Evolutionary conservation across 768 basidiomycete species (phyloP).

Genomic region (Xanthoconium stramineum): DNA sequence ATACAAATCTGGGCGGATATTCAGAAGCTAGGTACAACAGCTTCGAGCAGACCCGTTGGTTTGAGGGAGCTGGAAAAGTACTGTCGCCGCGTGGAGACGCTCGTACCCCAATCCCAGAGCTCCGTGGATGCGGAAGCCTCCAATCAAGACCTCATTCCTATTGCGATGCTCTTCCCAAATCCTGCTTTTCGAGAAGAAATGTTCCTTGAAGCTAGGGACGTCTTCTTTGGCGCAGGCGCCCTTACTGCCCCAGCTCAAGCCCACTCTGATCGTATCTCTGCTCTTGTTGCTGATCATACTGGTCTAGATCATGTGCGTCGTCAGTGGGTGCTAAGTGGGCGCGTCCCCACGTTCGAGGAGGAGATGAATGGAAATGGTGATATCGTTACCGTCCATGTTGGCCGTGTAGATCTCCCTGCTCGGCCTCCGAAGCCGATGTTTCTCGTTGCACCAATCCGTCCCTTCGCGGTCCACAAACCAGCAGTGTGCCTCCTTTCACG

Average conservation of each 20-base stretch:
- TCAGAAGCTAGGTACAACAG: constrained; percentile 45
- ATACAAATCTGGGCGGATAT: constrained; percentile 71
- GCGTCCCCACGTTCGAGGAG: constrained; percentile 62
- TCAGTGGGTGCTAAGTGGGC: constrained; percentile 64
- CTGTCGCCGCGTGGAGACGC: constrained; percentile 64
- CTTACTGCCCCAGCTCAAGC: constrained; percentile 50
- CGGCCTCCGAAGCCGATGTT: constrained; percentile 37
- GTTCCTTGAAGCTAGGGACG: constrained; percentile 82
- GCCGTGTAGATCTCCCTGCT: constrained; percentile 57
- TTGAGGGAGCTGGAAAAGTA: constrained; percentile 82
- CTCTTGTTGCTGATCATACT: constrained; percentile 57
- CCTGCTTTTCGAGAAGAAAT: constrained; percentile 82
- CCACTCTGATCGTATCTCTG: constrained; percentile 48
- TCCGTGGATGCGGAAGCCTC: constrained; percentile 38
- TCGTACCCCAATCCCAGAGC: constrained; percentile 51
- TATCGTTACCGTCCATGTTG: constrained; percentile 55
- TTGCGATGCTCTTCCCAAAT: constrained; percentile 60
- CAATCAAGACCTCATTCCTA: constrained; percentile 26
- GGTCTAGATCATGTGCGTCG: constrained; percentile 67
- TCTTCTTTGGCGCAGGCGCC: constrained; percentile 79
- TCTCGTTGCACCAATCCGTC: constrained; percentile 39
- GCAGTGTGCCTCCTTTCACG: constrained; percentile 77
- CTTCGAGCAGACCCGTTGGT: constrained; percentile 61
- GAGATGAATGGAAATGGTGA: constrained; percentile 68
- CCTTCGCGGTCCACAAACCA: constrained; percentile 88